Evolutionary conservation across 1,284 basidiomycete genomes (phyloP), one percentile per base, ranked within the genome.

Genomic region (Puccinia sorghi): DNA sequence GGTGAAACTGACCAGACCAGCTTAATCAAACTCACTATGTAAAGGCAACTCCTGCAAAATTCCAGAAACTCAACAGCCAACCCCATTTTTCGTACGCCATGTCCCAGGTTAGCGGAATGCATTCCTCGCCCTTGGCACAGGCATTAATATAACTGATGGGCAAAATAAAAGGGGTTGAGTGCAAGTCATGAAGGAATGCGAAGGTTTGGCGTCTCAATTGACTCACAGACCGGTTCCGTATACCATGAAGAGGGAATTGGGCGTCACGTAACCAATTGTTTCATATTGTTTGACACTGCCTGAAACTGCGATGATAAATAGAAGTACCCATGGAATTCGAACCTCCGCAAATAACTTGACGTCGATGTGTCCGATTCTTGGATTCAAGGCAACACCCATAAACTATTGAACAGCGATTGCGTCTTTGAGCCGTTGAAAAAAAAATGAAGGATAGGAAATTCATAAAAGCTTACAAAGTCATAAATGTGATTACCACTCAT

Each of bases 281-380:
- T 97, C 93, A 84, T 97, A 97, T 85, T 99, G 97, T 87, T 97
- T 96, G 87, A 93, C 93, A 25, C 90, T 92, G 77, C 94, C 96
- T 52, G 92, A 95, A 59, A 98, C 89, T 9, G 93, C 89, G 83
- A 98, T 88, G 85, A 96, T 90, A 88, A 98, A 97, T 20, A 97
- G 90, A 78, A 98, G 89, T 25, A 97, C 91, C 96, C 97, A 99
- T 8, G 95, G 94, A 82, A 99, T 93, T 72, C 97, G 90, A 79
- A 99, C 96, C 85, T 99, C 96, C 37, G 93, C 93, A 90, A 95
- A 99, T 95, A 99, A 98, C 87, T 99, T 99, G 84, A 99, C 87
- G 86, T 98, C 96, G 82, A 99, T 89, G 48, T 88, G 87, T n/a
- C 94, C 94, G 81, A 99, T 89, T 80, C 96, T 90, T 15, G 97